Conservation (phyloP, 345 rosid genomes). For the Citrus reticulata region DNA sequence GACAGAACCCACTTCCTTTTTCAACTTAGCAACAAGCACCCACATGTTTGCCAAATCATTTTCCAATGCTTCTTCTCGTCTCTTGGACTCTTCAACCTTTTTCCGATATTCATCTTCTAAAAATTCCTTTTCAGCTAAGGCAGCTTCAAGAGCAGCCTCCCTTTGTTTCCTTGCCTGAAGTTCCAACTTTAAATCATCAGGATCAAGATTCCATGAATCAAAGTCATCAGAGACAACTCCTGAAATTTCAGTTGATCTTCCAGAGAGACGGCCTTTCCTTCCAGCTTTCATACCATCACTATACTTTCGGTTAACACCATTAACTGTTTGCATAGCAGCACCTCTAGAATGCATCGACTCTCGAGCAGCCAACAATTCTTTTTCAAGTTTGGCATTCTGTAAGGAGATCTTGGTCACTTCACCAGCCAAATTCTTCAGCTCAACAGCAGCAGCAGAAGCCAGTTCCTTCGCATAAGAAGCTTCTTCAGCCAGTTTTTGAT, state of each 20-base stretch:
- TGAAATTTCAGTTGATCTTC: conserved; percentile 53
- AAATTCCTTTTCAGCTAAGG: conserved; percentile 79
- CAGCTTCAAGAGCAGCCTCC: conserved; percentile 81
- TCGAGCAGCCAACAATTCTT: conserved; percentile 68
- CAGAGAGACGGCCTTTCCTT: conserved; percentile 73
- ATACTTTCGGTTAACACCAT: conserved; percentile 68
- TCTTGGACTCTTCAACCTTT: conserved; percentile 82
- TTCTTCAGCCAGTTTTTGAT: conserved; percentile 91
- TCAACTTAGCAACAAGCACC: conserved; percentile 98
- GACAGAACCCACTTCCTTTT: conserved; percentile 64
- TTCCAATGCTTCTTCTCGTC: conserved; percentile 87
- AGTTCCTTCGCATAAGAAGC: conserved; percentile 95
- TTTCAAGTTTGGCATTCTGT: conserved; percentile 79
- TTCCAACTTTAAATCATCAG: conserved; percentile 77
- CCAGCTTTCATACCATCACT: conserved; percentile 58
- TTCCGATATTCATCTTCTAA: conserved; percentile 82
- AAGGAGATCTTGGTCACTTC: conserved; percentile 89
- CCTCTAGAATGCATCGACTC: conserved; percentile 68
- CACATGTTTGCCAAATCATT: conserved; percentile 98
- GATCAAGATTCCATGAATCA: conserved; percentile 77
- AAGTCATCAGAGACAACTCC: conserved; percentile 59
- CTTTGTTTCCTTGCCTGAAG: conserved; percentile 88
- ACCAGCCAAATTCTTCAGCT: conserved; percentile 87
- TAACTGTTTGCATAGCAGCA: conserved; percentile 32
- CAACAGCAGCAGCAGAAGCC: conserved; percentile 99